phyloP scores from a whole-genome alignment of 306 rosid genomes.

The Begonia peltatifolia region DNA sequence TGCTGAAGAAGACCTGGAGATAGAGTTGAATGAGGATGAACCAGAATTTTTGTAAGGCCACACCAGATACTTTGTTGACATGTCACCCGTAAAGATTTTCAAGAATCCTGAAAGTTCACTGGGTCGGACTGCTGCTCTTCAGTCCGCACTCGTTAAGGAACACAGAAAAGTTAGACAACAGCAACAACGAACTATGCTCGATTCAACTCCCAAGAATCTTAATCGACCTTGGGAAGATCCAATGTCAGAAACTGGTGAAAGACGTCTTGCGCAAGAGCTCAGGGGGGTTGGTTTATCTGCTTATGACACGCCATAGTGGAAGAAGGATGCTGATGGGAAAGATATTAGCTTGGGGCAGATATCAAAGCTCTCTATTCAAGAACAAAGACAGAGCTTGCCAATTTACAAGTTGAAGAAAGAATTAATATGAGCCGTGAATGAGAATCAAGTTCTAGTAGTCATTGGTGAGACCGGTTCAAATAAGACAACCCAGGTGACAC shows the following conservation, averaged over 20 bases:
- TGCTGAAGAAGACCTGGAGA: constrained; percentile 78
- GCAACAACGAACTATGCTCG: constrained; percentile 78
- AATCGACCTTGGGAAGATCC: constrained; percentile 98
- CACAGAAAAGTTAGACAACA: constrained; percentile 82
- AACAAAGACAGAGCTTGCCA: constrained; percentile 69
- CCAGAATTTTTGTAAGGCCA: constrained; percentile 81
- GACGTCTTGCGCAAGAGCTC: constrained; percentile 88
- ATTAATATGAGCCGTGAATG: constrained; percentile 67
- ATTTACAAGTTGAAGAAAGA: constrained; percentile 70
- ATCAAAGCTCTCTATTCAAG: constrained; percentile 81
- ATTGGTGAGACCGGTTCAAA: constrained; percentile 92
- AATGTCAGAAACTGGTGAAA: constrained; percentile 80
- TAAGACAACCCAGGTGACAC: constrained; percentile 82
- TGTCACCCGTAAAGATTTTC: constrained; percentile 88
- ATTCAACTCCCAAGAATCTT: constrained; percentile 83
- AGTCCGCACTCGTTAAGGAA: constrained; percentile 82
- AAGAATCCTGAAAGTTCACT: constrained; percentile 85
- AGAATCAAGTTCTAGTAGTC: constrained; percentile 65
- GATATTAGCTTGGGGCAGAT: constrained; percentile 71
- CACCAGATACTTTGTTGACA: constrained; percentile 60
- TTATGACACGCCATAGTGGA: constrained; percentile 84
- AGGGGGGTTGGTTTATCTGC: constrained; percentile 88
- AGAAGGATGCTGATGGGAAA: constrained; percentile 87
- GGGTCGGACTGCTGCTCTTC: constrained; percentile 82
- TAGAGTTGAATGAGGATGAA: constrained; percentile 78